Base-by-base conservation (phyloP, 2,329 filamentous ascomycete species). In the Mycosphaerella sp. region DNA sequence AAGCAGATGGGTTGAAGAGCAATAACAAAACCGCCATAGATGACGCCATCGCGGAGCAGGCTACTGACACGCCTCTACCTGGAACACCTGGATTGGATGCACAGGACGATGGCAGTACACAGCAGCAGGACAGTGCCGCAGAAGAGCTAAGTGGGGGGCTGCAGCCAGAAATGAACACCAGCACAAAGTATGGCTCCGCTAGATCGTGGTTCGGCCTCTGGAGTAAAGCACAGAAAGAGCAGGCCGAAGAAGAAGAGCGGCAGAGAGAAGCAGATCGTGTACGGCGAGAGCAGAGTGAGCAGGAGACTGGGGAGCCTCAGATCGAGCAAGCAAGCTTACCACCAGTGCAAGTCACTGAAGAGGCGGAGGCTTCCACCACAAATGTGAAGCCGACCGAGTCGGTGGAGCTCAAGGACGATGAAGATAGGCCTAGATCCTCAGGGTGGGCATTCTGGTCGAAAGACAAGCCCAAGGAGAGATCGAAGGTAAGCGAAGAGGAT, bases 391-490 rank as follows among this genome's bases (percentile, higher is more conserved):
- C 13, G 10, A 40, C 18, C 25, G 50, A 55, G 9, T 41, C 32
- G 10, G 7, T 46, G 14, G 50, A 52, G 13, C 21, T 3, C 6
- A 49, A 49, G 25, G 43, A 44, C 6, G 50, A 52, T 32, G 46
- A 55, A 42, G 49, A 66, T 27, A 57, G 45, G 42, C 62, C 68
- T 62, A 76, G 59, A 60, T 71, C 56, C 66, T 85, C 86, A 0
- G 86, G 84, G 0, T 91, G 87, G 87, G 86, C 84, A 0, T 90
- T 91, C 59, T 91, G 86, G 86, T 88, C 84, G 12, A 79, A 77
- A 41, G 81, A 84, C 3, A 69, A 68, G 50, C 58, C 71, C 63
- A 32, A 79, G 75, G 61, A 46, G 6, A 34, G 18, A 32, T 46
- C 41, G 6, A 58, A 81, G 73, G 18, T 73, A 77, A 61, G 44